phyloP scores from a whole-genome alignment of 176 grass and related monocot species.

The Tuctoria greenei region DNA sequence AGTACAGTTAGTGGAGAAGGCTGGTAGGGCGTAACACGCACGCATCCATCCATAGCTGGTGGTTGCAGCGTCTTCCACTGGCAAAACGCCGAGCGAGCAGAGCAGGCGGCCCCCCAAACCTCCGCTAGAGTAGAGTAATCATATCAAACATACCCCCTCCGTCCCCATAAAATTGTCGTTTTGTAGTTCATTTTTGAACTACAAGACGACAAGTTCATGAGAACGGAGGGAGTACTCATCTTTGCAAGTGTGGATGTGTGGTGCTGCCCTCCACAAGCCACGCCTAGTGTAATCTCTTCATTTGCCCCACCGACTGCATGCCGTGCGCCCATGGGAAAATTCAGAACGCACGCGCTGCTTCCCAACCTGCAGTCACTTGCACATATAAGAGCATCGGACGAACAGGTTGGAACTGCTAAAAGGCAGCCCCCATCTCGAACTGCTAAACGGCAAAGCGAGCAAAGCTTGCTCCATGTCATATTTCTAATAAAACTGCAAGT shows the following conservation, averaged over 20 bases:
- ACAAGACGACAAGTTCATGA: too few relatives aligned
- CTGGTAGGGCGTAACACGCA: conserved; percentile 16
- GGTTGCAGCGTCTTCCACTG: conserved; percentile 11
- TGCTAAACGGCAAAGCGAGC: conserved; percentile 11
- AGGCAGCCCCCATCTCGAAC: background rate
- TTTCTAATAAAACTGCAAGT: conserved; percentile 32
- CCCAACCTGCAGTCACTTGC: too few relatives aligned
- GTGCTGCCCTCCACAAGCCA: too few relatives aligned
- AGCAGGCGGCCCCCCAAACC: background rate
- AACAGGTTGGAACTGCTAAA: conserved; percentile 8
- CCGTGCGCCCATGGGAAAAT: too few relatives aligned
- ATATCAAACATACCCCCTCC: too few relatives aligned
- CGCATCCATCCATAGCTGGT: background rate
- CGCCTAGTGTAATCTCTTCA: too few relatives aligned
- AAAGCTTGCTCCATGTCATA: conserved; percentile 13
- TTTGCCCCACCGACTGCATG: too few relatives aligned
- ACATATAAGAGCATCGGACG: conserved; percentile 2
- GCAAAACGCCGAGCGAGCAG: conserved; percentile 33
- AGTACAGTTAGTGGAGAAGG: background rate
- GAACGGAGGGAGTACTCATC: too few relatives aligned
- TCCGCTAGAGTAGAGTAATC: background rate
- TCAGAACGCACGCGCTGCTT: too few relatives aligned
- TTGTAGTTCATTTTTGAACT: too few relatives aligned
- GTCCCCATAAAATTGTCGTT: too few relatives aligned
- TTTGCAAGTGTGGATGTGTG: too few relatives aligned